These are phyloP conservation scores for Suillus clintonianus DNA, from an alignment of 768 basidiomycete species.

Conservation along the genomic window DNA sequence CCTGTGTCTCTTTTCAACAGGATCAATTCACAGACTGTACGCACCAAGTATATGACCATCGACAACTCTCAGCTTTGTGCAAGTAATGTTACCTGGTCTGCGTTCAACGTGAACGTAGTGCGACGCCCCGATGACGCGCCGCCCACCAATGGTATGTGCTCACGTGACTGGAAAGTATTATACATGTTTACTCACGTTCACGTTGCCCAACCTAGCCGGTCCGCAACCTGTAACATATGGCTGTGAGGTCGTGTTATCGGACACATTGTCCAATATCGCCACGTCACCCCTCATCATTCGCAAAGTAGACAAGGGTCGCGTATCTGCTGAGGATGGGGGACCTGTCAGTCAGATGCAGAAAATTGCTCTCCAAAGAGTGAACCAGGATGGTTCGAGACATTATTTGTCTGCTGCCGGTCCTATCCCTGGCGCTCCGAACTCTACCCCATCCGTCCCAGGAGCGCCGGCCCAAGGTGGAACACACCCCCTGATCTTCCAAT, in stretches of 20 bases:
- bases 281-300: constrained; percentile 87
- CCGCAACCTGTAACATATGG: constrained; percentile 91
- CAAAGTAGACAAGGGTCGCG: constrained; percentile 89
- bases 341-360: constrained; percentile 98
- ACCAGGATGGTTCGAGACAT: constrained; percentile 79
- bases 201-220: constrained; percentile 45
- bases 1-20: constrained; percentile 94
- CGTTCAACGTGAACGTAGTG: constrained; percentile 90
- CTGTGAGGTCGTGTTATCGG: constrained; percentile 83
- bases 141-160: constrained; percentile 61
- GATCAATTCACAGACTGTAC: constrained; percentile 95
- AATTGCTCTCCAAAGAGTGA: constrained; percentile 85
- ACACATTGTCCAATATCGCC: constrained; percentile 81
- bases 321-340: constrained; percentile 85
- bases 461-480: constrained; percentile 76
- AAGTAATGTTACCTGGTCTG: constrained; percentile 91
- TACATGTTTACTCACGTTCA: constrained; percentile 42
- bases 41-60: constrained; percentile 97
- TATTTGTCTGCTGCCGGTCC: constrained; percentile 90
- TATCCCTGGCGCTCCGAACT: constrained; percentile 71
- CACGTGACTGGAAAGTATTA: constrained; percentile 49
- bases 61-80: constrained; percentile 82
- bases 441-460: constrained; percentile 71
- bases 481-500: constrained; percentile 77
- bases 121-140: constrained; percentile 67